Conservation (phyloP, 371 early-diverging fungal genomes). For the Mucor sp. region DNA sequence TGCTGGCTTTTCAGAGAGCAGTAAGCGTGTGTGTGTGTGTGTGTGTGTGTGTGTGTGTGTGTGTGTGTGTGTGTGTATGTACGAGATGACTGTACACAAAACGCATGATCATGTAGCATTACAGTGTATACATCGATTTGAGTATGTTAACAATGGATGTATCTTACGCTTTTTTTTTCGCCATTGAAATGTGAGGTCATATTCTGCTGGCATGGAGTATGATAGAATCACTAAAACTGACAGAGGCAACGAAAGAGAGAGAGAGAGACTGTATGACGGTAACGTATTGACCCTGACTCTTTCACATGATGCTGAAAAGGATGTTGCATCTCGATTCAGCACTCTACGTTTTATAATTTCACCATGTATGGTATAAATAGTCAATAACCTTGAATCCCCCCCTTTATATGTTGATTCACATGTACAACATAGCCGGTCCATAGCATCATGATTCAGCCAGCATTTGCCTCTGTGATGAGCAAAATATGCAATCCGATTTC, state of each 20-base stretch:
- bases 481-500: too few species aligned
- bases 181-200: not conserved
- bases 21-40: not conserved
- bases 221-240: not conserved
- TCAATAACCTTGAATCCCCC: not conserved
- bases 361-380: slow-evolving; percentile 1
- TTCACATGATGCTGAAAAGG: not conserved
- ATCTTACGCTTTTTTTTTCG: not conserved
- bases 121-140: not conserved
- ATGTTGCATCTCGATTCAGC: not conserved
- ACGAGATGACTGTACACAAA: not conserved
- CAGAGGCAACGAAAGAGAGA: not conserved
- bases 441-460: not conserved
- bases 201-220: not conserved
- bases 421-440: not conserved
- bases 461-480: too few species aligned
- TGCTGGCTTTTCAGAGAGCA: not conserved
- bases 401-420: not conserved
- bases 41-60: not conserved
- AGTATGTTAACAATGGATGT: not conserved
- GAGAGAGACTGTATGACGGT: too few species aligned
- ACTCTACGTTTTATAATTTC: not conserved
- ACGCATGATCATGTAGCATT: not conserved
- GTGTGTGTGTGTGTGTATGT: not conserved
- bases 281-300: not conserved